Evolutionary conservation across 2,329 filamentous ascomycete genomes (phyloP).

Genomic region (Sclerotinia glacialis): DNA sequence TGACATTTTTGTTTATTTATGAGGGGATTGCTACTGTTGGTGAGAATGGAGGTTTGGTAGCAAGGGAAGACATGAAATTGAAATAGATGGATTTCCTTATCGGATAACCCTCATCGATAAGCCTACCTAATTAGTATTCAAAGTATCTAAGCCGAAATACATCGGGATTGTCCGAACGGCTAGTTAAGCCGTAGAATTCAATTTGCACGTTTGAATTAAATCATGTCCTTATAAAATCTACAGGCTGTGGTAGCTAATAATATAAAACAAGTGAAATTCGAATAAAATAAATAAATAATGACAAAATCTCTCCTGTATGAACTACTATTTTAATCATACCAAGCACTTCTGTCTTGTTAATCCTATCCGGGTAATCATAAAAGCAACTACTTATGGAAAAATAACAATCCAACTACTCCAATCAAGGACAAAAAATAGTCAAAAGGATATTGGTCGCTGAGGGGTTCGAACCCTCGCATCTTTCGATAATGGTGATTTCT

Average conservation of each 20-base stretch:
- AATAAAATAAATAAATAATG: too few species aligned
- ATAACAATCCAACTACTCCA: neutral
- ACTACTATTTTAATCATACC: too few species aligned
- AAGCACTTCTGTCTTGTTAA: too few species aligned
- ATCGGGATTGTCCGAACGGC: neutral
- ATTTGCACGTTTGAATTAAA: neutral
- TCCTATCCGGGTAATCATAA: too few species aligned
- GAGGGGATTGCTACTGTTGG: neutral
- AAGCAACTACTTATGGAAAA: neutral
- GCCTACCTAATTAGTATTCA: neutral
- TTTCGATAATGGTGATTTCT: slow-evolving; percentile 37
- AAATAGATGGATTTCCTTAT: slow-evolving; percentile 8
- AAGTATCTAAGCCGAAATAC: neutral
- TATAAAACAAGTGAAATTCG: neutral
- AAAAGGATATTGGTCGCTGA: slow-evolving; percentile 29
- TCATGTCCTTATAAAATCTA: neutral
- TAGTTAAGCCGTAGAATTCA: neutral
- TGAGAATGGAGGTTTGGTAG: neutral
- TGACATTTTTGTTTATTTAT: neutral
- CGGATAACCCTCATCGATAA: slow-evolving; percentile 2
- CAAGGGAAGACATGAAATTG: neutral
- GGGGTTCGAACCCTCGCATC: slow-evolving; percentile 40
- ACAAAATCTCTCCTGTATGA: too few species aligned
- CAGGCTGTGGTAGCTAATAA: neutral
- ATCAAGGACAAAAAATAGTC: neutral